phyloP scores from a whole-genome alignment of 192 early-diverging fungal genomes.

The Podila horticola region DNA sequence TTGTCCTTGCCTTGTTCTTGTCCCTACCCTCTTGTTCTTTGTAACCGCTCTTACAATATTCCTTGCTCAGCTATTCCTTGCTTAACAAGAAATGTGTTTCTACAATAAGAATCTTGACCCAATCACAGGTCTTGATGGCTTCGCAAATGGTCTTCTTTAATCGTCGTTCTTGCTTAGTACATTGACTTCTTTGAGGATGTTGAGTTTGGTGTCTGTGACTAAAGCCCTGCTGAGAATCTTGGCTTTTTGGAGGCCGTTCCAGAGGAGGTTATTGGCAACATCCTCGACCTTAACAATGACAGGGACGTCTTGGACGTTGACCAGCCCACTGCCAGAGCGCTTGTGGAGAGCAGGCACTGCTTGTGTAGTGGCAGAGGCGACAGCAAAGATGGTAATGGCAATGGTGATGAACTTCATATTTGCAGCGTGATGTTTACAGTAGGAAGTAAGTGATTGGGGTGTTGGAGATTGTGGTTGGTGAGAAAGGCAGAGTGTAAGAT shows the following conservation, averaged over 20 bases:
- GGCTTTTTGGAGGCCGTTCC: too few species aligned
- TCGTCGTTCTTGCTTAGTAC: conserved; percentile 4
- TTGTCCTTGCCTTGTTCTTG: too few species aligned
- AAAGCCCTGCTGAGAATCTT: neutral
- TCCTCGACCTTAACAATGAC: neutral
- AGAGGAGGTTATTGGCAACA: neutral
- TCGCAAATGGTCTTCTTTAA: conserved; percentile 5
- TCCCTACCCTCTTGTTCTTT: too few species aligned
- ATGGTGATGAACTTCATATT: conserved; percentile 33
- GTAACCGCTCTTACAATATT: too few species aligned
- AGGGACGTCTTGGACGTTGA: conserved; percentile 5
- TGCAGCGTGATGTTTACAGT: too few species aligned
- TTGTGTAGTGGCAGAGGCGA: conserved; percentile 6
- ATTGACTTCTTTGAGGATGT: neutral
- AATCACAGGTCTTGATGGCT: too few species aligned
- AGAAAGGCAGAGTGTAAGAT: conserved; percentile 6
- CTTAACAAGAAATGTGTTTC: too few species aligned
- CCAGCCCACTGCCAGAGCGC: neutral
- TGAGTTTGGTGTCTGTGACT: neutral
- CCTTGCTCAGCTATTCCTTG: too few species aligned
- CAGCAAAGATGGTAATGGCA: conserved; percentile 5
- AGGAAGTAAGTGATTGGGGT: too few species aligned
- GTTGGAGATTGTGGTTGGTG: conserved; percentile 4
- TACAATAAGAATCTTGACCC: too few species aligned
- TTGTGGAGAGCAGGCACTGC: conserved; percentile 2